Conservation (phyloP, 1,284 basidiomycete genomes). For the Leccinum pachyderme region DNA sequence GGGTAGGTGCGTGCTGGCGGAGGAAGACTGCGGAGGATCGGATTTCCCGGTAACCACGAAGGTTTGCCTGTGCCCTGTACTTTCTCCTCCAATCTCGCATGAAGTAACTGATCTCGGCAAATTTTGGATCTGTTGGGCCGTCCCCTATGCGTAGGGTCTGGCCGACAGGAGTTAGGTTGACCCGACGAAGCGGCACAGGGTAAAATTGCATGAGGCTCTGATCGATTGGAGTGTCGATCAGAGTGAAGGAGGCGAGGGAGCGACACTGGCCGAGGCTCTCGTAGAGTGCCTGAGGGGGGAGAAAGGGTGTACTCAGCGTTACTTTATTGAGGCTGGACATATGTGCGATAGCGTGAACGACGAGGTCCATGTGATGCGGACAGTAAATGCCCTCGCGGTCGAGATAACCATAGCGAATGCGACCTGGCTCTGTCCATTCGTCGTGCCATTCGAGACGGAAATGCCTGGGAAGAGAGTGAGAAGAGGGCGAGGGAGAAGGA, state of each 20-base stretch:
- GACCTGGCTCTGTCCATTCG: conserved; percentile 34
- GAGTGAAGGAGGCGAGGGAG: conserved; percentile 25
- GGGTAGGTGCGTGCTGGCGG: conserved; percentile 28
- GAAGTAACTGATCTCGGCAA: conserved; percentile 35
- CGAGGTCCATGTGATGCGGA: conserved; percentile 27
- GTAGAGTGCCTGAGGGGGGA: conserved; percentile 31
- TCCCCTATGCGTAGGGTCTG: conserved; percentile 32
- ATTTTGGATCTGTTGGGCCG: conserved; percentile 33
- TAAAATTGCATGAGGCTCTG: conserved; percentile 34
- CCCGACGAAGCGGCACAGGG: conserved; percentile 23
- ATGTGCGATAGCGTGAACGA: conserved; percentile 19
- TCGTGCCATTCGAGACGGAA: conserved; percentile 35
- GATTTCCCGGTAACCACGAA: conserved; percentile 30
- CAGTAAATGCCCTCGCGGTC: conserved; percentile 34
- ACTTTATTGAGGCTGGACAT: conserved; percentile 32
- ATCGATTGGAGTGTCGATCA: conserved; percentile 34
- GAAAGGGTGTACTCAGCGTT: conserved; percentile 30
- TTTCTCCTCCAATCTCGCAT: conserved; percentile 37
- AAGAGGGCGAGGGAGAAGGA: not conserved
- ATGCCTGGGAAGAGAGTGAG: conserved; percentile 18
- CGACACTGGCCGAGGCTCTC: conserved; percentile 28
- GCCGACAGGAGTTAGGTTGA: conserved; percentile 31
- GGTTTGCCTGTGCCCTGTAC: conserved; percentile 30
- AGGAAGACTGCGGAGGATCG: conserved; percentile 33
- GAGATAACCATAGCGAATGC: conserved; percentile 29